Base-by-base conservation (phyloP, 306 rosid species). In the Quercus wislizeni region DNA sequence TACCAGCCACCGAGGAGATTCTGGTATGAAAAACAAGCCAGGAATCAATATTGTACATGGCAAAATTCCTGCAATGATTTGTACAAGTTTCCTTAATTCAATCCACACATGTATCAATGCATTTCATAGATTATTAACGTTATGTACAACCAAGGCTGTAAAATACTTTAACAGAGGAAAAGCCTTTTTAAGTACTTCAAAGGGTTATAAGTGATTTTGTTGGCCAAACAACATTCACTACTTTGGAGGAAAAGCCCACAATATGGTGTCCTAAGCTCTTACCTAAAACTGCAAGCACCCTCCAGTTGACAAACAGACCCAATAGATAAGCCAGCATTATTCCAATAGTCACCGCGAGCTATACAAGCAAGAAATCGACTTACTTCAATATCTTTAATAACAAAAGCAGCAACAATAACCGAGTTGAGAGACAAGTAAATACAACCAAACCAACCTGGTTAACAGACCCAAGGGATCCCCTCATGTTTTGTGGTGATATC, bases 1-100 rank as follows among this genome's bases (percentile, higher is more conserved):
- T 84, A 93, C 98, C 96, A 93, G 90, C 98, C 96, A 93, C 76
- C 98, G 85, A 65, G 98, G 96, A 74, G 97, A 93, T 83, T 93
- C 98, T 51, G 96, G 98, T 71, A 91, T 84, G 86, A 93, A 93
- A 88, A 93, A 93, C 78, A 93, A 80, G 67, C 94, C 94, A 55
- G 96, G 94, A 33, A 91, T 89, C 76, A 93, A 81, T 68, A 93
- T 20, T 76, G 92, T 81, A 83, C 98, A 91, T 20, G 98, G 98
- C 85, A 93, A 91, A 84, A 83, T 73, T 78, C 98, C 98, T 93
- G 96, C 81, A 86, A 52, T 30, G 52, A 35, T 33, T 19, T 68
- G 23, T n/a, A 17, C 11, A 79, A 20, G 49, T 14, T 21, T 61
- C 64, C 13, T 52, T 52, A 18, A 15, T 62, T 62, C 10, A 55